Conservation (phyloP, 2,329 filamentous ascomycete species). For the Xylaria sp. region DNA sequence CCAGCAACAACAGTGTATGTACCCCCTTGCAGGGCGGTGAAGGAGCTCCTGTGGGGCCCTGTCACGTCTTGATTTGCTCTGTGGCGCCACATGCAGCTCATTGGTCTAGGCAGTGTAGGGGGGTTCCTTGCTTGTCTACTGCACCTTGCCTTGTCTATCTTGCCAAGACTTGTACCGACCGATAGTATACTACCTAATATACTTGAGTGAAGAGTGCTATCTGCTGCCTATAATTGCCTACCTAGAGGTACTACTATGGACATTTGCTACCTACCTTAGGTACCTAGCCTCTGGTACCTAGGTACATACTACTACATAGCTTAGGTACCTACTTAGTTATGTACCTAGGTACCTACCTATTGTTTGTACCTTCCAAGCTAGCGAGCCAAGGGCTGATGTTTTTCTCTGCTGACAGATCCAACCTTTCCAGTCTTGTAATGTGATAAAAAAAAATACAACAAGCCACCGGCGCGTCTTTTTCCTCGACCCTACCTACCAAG, state of each 20-base stretch:
- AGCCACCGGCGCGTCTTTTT: conserved; percentile 18
- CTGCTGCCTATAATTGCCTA: neutral
- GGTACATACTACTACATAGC: too few species aligned
- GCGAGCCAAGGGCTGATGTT: too few species aligned
- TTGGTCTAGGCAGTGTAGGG: neutral
- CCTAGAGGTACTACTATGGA: neutral
- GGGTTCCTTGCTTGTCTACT: neutral
- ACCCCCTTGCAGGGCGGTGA: conserved; percentile 12
- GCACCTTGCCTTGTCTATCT: neutral
- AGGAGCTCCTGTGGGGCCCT: conserved; percentile 23
- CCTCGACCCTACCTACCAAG: neutral
- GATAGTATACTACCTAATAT: too few species aligned
- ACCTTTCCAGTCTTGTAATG: neutral
- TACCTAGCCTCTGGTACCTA: neutral
- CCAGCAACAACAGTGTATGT: neutral
- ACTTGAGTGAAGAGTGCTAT: too few species aligned
- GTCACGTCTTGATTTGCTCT: conserved; percentile 11
- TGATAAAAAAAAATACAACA: neutral
- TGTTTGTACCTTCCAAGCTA: too few species aligned
- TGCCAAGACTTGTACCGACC: neutral
- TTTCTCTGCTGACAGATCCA: neutral
- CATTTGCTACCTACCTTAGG: neutral
- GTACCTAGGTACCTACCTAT: too few species aligned
- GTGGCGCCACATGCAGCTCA: conserved; percentile 16
- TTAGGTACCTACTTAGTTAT: neutral